phyloP scores from a whole-genome alignment of 176 grass and related monocot species.

The Aegilops umbellulata region DNA sequence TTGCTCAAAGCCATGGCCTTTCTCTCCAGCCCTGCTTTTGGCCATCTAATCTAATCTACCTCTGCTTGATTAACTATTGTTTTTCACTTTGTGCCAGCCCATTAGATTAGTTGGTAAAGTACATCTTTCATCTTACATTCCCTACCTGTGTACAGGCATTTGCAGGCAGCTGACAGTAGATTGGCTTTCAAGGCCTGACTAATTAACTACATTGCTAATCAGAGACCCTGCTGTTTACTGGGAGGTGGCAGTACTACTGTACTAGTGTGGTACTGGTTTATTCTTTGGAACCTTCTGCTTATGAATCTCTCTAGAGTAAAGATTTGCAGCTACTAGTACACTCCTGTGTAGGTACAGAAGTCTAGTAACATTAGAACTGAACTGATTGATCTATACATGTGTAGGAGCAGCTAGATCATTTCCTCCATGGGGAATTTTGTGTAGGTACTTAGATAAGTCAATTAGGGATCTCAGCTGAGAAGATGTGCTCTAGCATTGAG shows the following conservation, averaged over 20 bases:
- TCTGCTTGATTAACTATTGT: slow-evolving; percentile 18
- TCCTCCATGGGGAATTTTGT: neutral
- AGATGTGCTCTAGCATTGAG: neutral
- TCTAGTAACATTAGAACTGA: neutral
- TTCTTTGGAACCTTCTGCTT: slow-evolving; percentile 45
- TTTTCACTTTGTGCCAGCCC: slow-evolving; percentile 36
- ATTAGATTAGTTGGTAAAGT: slow-evolving; percentile 25
- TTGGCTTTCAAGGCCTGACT: neutral
- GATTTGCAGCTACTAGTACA: neutral
- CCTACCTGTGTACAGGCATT: slow-evolving; percentile 14
- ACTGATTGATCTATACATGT: neutral
- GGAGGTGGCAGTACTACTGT: neutral
- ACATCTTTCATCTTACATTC: slow-evolving; percentile 43
- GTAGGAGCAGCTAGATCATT: neutral
- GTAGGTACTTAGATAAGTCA: neutral
- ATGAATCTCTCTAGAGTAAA: slow-evolving; percentile 4
- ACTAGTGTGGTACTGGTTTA: neutral
- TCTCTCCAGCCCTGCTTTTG: slow-evolving; percentile 53
- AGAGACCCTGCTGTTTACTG: slow-evolving; percentile 35
- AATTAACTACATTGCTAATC: slow-evolving; percentile 24
- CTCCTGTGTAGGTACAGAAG: neutral
- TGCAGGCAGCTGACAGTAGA: no score
- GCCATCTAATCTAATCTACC: neutral
- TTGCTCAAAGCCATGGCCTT: slow-evolving; percentile 39
- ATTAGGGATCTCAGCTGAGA: neutral